Conservation (phyloP, 768 basidiomycete genomes). For the Leccinum sublutescens region DNA sequence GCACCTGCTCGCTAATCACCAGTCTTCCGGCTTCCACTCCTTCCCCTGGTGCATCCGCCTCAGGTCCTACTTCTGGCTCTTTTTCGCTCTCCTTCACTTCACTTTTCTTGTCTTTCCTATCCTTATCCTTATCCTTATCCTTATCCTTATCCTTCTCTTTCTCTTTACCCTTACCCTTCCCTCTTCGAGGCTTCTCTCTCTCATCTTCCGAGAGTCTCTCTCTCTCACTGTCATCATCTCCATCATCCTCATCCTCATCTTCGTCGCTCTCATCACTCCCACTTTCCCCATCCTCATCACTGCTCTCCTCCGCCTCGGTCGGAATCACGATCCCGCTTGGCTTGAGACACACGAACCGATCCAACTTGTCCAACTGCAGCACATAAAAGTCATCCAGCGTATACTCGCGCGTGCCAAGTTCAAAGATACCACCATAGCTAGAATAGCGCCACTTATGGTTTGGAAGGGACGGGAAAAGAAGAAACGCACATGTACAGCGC, state of each 20-base stretch:
- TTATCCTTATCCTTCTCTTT: slow-evolving; percentile 4
- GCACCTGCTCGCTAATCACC: slow-evolving; percentile 7
- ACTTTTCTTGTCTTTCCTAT: slow-evolving; percentile 12
- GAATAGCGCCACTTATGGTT: neutral
- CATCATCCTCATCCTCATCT: slow-evolving; percentile 46
- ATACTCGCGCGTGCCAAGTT: slow-evolving; percentile 78
- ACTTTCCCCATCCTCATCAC: slow-evolving; percentile 59
- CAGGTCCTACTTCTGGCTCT: neutral
- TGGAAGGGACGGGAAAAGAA: neutral
- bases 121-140: neutral
- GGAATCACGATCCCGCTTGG: slow-evolving; percentile 59
- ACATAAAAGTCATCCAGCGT: slow-evolving; percentile 88
- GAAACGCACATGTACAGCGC: slow-evolving; percentile 75
- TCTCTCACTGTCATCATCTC: slow-evolving; percentile 27
- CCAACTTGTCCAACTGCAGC: slow-evolving; percentile 82
- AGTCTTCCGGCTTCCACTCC: slow-evolving; percentile 18
- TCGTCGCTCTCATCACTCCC: slow-evolving; percentile 59
- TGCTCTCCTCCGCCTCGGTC: slow-evolving; percentile 59
- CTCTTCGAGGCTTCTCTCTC: neutral
- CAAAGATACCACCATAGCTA: slow-evolving; percentile 89
- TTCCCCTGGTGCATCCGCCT: neutral
- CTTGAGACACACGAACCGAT: slow-evolving; percentile 72
- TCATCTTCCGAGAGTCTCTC: slow-evolving; percentile 14
- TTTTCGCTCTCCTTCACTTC: slow-evolving; percentile 32
- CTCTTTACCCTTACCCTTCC: neutral